Evolutionary conservation across 108 stramenopile species (phyloP).

Genomic region (Skeletonema menzelii): DNA sequence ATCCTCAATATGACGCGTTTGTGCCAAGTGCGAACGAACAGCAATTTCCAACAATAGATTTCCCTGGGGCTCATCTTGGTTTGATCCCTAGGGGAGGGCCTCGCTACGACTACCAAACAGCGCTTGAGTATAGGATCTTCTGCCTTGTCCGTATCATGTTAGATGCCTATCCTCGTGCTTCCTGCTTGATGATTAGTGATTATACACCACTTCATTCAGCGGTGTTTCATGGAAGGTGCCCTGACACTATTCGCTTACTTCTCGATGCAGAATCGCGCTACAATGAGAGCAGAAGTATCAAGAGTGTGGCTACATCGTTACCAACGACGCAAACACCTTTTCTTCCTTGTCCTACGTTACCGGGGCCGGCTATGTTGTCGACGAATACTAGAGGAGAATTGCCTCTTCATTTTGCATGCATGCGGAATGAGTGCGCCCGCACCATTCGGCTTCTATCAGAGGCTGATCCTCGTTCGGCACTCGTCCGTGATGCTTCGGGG

Average conservation of each 20-base stretch:
- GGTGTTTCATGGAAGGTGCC: constrained; percentile 76
- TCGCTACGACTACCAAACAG: constrained; percentile 38
- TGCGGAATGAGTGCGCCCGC: constrained; percentile 73
- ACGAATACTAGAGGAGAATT: constrained; percentile 75
- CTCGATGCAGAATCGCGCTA: constrained; percentile 52
- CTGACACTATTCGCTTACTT: constrained; percentile 64
- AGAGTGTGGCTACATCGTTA: not conserved
- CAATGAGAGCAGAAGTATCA: constrained; percentile 10
- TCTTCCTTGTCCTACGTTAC: constrained; percentile 12
- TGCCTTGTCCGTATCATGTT: constrained; percentile 72
- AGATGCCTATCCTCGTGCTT: constrained; percentile 62
- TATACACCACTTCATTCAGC: constrained; percentile 81
- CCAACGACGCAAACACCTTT: constrained; percentile 10
- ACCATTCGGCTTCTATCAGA: constrained; percentile 55
- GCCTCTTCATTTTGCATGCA: constrained; percentile 79
- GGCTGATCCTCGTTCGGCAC: constrained; percentile 65
- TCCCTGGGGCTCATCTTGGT: constrained; percentile 21
- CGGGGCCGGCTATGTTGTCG: constrained; percentile 46
- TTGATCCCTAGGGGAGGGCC: constrained; percentile 20
- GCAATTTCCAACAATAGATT: not conserved
- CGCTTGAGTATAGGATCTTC: constrained; percentile 64
- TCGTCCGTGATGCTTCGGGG: constrained; percentile 63
- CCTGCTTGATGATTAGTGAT: constrained; percentile 73
- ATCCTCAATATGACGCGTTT: constrained; percentile 29
- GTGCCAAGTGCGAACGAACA: constrained; percentile 35